A percentile compares a stretch with the other conserved stretches of the same genome.
Conservation (phyloP, 192 early-diverging fungal genomes). For the Paraglomus occultum region DNA sequence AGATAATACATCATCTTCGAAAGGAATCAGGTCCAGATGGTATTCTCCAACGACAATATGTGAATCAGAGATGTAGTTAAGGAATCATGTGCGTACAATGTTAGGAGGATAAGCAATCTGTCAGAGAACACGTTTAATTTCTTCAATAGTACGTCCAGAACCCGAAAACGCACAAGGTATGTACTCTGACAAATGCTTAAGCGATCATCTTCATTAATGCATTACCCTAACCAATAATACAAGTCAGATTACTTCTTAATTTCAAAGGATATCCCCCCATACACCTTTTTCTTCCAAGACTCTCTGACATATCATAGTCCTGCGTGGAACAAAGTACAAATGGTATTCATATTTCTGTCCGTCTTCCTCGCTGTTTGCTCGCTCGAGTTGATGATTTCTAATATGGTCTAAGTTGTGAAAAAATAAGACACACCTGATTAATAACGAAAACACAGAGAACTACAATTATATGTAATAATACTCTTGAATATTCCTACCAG, state of each 20-base stretch:
- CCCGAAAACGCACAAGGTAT: no score
- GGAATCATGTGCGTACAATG: not conserved
- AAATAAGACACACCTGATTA: slow-evolving; percentile 28
- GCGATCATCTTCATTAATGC: no score
- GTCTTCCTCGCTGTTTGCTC: not conserved
- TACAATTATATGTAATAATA: no score
- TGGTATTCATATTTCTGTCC: slow-evolving; percentile 47
- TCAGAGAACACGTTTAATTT: no score
- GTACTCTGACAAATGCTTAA: no score
- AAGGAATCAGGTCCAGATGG: slow-evolving; percentile 85
- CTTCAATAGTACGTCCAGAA: no score
- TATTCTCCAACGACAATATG: slow-evolving; percentile 78
- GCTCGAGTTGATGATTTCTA: slow-evolving; percentile 19
- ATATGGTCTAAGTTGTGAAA: slow-evolving; percentile 27
- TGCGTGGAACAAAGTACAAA: slow-evolving; percentile 85
- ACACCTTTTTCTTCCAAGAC: slow-evolving; percentile 93
- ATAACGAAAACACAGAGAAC: not conserved
- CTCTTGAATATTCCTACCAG: slow-evolving; percentile 47
- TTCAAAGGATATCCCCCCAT: slow-evolving; percentile 61
- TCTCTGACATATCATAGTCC: slow-evolving; percentile 89
- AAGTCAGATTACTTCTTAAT: no score
- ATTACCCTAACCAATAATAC: no score
- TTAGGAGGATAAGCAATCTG: not conserved
- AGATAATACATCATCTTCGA: slow-evolving; percentile 88
- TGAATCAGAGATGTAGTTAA: slow-evolving; percentile 18